These are phyloP conservation scores for Lachancea nothofagi DNA, from an alignment of 805 yeast genomes.

Conservation along the genomic window DNA sequence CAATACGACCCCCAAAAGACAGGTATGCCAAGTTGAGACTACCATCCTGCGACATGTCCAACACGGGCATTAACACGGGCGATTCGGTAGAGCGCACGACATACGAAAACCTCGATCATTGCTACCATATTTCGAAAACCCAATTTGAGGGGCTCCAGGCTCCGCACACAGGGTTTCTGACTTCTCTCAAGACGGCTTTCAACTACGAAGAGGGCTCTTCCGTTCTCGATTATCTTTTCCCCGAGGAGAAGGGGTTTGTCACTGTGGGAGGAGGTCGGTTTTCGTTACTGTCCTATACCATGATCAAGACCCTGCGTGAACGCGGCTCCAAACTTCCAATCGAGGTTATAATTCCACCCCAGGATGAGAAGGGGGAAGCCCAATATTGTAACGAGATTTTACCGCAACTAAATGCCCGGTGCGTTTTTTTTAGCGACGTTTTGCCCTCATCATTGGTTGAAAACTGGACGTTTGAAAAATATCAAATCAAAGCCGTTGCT, in stretches of 20 bases:
- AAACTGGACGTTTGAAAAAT: constrained; percentile 42
- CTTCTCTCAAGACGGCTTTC: constrained; percentile 1
- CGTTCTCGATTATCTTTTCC: constrained; percentile 7
- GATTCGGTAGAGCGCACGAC: constrained; percentile 6
- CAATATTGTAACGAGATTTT: constrained; percentile 61
- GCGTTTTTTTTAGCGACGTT: constrained; percentile 48
- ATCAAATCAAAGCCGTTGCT: constrained; percentile 69
- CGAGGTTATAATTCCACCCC: constrained; percentile 73
- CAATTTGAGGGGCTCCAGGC: constrained; percentile 11
- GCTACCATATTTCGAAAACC: constrained; percentile 14
- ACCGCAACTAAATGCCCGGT: constrained; percentile 57
- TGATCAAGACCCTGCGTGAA: constrained; percentile 52
- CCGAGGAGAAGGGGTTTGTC: constrained; percentile 52
- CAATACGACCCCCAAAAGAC: constrained; percentile 5
- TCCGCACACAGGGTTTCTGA: constrained; percentile 7
- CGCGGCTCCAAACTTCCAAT: constrained; percentile 68
- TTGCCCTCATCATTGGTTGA: constrained; percentile 42
- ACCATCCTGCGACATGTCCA: constrained; percentile 9
- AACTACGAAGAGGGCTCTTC: constrained; percentile 3
- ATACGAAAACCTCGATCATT: constrained; percentile 17
- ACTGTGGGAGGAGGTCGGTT: constrained; percentile 72
- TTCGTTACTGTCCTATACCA: constrained; percentile 54
- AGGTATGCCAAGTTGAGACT: constrained; percentile 3
- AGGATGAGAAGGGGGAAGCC: constrained; percentile 57
- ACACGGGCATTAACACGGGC: constrained; percentile 9